Conservation (phyloP, 371 early-diverging fungal species). For the Actinomortierella wolfii region DNA sequence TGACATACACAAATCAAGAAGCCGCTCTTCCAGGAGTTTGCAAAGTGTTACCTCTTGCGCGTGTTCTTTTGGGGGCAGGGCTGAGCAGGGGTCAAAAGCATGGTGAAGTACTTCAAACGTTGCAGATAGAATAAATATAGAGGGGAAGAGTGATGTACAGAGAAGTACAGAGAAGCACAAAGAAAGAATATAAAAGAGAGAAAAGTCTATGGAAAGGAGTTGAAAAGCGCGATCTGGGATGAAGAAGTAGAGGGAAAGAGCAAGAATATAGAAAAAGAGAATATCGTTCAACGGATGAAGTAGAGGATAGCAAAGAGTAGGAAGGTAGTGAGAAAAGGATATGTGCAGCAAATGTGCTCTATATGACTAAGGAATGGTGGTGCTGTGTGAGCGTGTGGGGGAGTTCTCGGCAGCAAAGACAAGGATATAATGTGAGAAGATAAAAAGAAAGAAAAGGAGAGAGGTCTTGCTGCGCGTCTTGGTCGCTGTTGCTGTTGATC, state of each 20-base stretch:
- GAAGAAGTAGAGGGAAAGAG: background rate
- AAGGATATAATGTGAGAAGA: background rate
- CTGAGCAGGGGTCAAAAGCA: conserved; percentile 23
- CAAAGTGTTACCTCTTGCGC: conserved; percentile 25
- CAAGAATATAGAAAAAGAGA: background rate
- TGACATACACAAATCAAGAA: background rate
- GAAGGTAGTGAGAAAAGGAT: background rate
- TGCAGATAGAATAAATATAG: background rate
- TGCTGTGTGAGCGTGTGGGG: conserved; percentile 48
- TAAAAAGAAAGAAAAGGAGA: background rate
- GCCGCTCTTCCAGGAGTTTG: background rate
- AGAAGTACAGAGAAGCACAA: background rate
- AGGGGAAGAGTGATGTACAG: background rate
- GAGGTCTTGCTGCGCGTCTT: background rate
- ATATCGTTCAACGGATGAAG: too few relatives aligned
- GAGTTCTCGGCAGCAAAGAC: conserved; percentile 6
- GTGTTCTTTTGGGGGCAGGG: conserved; percentile 24
- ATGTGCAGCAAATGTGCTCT: background rate
- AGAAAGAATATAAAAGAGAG: too few relatives aligned
- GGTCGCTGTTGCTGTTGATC: background rate
- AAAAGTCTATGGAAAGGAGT: background rate
- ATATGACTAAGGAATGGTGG: background rate
- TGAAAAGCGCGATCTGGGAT: background rate
- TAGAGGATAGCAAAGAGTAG: background rate
- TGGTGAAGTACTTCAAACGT: conserved; percentile 1